Evolutionary conservation across 2,329 filamentous ascomycete genomes (phyloP), one percentile per base, ranked within the genome.

Genomic region (Zymoseptoria tritici): DNA sequence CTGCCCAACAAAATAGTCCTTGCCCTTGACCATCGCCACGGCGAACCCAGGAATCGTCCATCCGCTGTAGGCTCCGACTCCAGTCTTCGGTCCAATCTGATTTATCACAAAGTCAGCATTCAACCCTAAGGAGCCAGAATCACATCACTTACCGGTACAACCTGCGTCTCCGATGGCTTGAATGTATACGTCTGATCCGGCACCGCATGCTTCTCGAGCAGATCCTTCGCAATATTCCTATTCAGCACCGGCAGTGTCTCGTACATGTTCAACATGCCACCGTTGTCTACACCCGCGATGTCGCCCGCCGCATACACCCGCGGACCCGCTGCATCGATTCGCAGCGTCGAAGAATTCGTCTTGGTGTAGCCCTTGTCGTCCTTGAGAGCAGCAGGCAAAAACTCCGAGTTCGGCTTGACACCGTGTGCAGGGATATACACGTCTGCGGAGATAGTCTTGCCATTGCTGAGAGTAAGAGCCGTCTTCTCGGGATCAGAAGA

Each of bases 401-500:
- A 85, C 8, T 72, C 73, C 20, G 77, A 80, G 70, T 83, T 84
- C 0, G 82, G 82, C 7, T 71, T 67, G 11, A 78, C 78, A 26
- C 83, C 83, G 13, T 76, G 76, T 0, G 80, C 80, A 3, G 78
- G 76, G 58, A 85, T 78, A 67, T 81, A 84, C 22, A 82, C 62
- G 64, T 85, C 82, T 2, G 78, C 75, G 1, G 74, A 73, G 49
- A 81, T 64, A 2, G 70, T 74, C 52, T 77, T 73, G 50, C 81
- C 81, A 59, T 80, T 78, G 61, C 70, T 72, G 19, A 83, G 69
- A 3, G 68, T 67, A 22, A 81, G 66, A 3, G 75, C 74, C 60
- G 76, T 79, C 53, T 73, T 74, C 4, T 16, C 13, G 22, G 20
- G 20, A 26, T 73, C 76, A 36, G 75, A 72, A 2, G 69, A 77